These are phyloP conservation scores for Wickerhamiella parazyma DNA, from an alignment of 805 yeast genomes.

Conservation along the genomic window DNA sequence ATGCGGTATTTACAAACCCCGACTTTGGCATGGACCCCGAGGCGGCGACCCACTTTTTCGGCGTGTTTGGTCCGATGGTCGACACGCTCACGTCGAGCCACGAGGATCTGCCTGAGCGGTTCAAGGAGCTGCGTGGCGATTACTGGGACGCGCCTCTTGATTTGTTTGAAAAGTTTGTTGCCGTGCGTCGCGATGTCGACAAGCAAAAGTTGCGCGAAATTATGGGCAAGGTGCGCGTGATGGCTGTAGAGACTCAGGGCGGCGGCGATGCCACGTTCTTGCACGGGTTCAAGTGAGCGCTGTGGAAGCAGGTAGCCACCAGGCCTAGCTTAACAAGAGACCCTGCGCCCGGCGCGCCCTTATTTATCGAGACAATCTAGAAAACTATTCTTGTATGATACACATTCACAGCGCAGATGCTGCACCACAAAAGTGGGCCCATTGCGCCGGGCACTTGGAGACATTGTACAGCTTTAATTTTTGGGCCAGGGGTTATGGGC, in stretches of 20 bases:
- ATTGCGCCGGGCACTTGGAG: no score
- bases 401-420: no score
- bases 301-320: no score
- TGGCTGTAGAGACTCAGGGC: constrained; percentile 16
- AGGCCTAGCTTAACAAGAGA: no score
- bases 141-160: constrained; percentile 70
- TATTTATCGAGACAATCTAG: no score
- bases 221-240: constrained; percentile 22
- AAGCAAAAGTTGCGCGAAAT: constrained; percentile 21
- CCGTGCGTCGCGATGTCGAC: constrained; percentile 29
- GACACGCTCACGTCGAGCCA: constrained; percentile 38
- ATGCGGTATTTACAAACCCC: constrained; percentile 37
- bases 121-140: constrained; percentile 46
- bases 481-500: no score
- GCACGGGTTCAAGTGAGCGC: constrained; percentile 7
- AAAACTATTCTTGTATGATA: no score
- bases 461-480: no score
- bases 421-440: no score
- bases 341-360: no score
- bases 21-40: constrained; percentile 24
- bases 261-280: constrained; percentile 3
- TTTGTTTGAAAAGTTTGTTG: constrained; percentile 51
- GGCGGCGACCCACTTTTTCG: constrained; percentile 36
- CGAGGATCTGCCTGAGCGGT: constrained; percentile 38
- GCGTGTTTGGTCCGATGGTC: constrained; percentile 47